Evolutionary conservation across 2,329 filamentous ascomycete genomes (phyloP), one percentile per base, ranked within the genome.

Genomic region (Colletotrichum salicis): DNA sequence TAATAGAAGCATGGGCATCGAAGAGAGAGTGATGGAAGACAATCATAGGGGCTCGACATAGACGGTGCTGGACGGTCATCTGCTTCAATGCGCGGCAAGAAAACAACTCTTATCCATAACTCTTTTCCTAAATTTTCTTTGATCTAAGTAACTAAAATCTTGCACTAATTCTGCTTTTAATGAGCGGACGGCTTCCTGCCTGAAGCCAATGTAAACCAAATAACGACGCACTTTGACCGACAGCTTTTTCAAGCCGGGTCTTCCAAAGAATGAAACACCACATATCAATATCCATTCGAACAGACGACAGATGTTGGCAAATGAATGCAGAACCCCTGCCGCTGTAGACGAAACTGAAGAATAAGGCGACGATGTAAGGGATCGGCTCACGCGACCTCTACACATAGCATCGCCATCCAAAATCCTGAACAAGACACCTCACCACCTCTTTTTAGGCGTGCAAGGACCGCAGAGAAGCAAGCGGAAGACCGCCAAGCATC

Each of bases 361-460:
- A 1, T 15, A 6, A 13, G 5, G 11, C 5, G 12, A 22, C 24
- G 24, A 8, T 6, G 19, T 22, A 15, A 19, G 58, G 13, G 24
- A 51, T 29, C 15, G 11, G 29, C 6, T 54, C 63, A 13, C 24
- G 4, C 61, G 5, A 22, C n/a, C 10, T 13, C 22, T 10, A 22
- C 3, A 19, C 15, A 3, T 10, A 41, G n/a, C 31, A 22, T 45
- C 19, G 48, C 22, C 51, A 19, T 68, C 58, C 11, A 19, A 24
- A 31, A 63, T 24, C 13, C 24, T 2, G 1, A 33, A 8, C 5
- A n/a, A 48, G 59, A 64, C 37, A 55, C 54, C 64, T 69, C 65
- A 69, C 59, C 69, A 45, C 59, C 52, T 58, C 65, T 19, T 60
- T 29, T 41, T 45, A 22, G 64, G 48, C 11, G 54, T n/a, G 33